Evolutionary conservation across 371 early-diverging fungal species (phyloP).

Genomic region (Rhizopus sp.): DNA sequence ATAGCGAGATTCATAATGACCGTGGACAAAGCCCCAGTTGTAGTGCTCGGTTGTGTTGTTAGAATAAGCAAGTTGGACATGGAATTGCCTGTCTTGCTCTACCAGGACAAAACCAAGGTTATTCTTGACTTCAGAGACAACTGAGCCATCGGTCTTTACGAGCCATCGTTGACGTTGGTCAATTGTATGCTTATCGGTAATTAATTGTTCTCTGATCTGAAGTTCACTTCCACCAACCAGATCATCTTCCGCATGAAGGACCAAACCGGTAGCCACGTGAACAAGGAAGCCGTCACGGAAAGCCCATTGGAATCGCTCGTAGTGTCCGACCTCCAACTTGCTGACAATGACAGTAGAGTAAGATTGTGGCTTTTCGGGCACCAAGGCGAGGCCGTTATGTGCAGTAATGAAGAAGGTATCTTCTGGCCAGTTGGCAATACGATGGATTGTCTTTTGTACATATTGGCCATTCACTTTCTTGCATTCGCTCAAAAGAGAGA

Average conservation of each 20-base stretch:
- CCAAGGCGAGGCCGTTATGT: constrained; percentile 36
- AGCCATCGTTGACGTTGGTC: constrained; percentile 44
- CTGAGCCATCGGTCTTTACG: constrained; percentile 43
- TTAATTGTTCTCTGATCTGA: constrained; percentile 28
- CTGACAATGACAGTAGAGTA: constrained; percentile 17
- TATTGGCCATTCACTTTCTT: constrained; percentile 12
- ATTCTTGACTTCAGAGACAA: constrained; percentile 26
- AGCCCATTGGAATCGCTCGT: constrained; percentile 43
- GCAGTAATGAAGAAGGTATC: constrained; percentile 37
- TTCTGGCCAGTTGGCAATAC: constrained; percentile 39
- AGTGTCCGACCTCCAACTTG: constrained; percentile 16
- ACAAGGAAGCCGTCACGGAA: constrained; percentile 48
- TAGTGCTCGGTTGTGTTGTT: constrained; percentile 28
- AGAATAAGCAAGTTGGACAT: constrained; percentile 31
- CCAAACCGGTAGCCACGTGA: constrained; percentile 48
- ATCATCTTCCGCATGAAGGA: constrained; percentile 38
- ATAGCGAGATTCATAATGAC: constrained; percentile 31
- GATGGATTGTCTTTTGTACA: constrained; percentile 24
- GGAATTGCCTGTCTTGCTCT: constrained; percentile 16
- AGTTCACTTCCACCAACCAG: constrained; percentile 36
- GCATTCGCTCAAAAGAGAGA: constrained; percentile 21
- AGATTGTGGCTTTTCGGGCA: constrained; percentile 35
- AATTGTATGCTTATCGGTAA: constrained; percentile 7
- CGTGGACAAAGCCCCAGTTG: constrained; percentile 34
- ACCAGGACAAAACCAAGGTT: constrained; percentile 36